Evolutionary conservation across 31 red algal species (phyloP), one percentile per base, ranked within the genome.

Genomic region (Endocladia muricata): DNA sequence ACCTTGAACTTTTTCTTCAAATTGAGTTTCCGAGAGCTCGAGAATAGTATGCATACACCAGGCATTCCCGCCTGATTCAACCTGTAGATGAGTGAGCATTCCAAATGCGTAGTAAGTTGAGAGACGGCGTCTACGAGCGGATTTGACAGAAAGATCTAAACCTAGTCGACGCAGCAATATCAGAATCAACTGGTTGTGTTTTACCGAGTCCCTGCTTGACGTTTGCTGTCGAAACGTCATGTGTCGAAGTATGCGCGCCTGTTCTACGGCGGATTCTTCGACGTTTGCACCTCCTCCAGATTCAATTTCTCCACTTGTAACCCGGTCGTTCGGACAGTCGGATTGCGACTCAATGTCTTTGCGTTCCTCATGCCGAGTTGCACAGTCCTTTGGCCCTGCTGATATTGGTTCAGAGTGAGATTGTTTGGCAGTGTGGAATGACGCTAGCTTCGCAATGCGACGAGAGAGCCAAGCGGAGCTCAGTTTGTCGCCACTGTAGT

Each of bases 11-110:
- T 63, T 3, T 21, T 11, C 17, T 23, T 42, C 35, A 34, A 68
- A 81, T 9, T 81, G 44, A n/a, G 39, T 41, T 58, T 81, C 77
- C 4, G 36, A 48, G 8, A 81, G 22, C 26, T 81, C 11, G 19
- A 41, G 22, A 17, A 69, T 39, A 25, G 41, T 37, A 17, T 81
- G 17, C 41, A 81, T 29, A 57, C 77, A 55, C 79, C 79, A 83
- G 1, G 79, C 66, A 67, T 72, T 83, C 34, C 79, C 79, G 66
- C 79, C 79, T 21, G 68, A 73, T 4, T 72, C 68, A 8, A 83
- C 52, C 54, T 83, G 79, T 26, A 83, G 26, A 30, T 73, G 66
- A 3, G 65, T 68, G 17, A 83, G 66, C 79, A 83, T 83, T 30
- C 37, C 79, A 34, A 83, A 48, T 25, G 68, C 66, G 47, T 83